Percentiles rank a stretch among this genome's conserved stretches.
Conservation (phyloP, 768 basidiomycete species). For the button mushroom (Agaricus bisporus) region DNA sequence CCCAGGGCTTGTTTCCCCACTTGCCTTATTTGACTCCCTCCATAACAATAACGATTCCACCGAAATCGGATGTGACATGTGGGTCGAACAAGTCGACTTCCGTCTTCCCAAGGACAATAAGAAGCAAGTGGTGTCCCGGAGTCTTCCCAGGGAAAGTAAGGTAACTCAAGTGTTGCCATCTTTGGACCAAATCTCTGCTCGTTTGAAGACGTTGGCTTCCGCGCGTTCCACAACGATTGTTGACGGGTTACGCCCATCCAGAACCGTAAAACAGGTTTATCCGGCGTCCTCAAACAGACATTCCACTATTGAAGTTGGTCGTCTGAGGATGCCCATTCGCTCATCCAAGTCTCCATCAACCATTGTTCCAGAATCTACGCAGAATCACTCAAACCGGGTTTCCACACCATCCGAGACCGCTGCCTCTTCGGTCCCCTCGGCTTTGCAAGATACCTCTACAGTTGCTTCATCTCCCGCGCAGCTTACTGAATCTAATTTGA, state of each 20-base stretch:
- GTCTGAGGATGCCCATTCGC: conserved; percentile 36
- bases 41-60: conserved; percentile 24
- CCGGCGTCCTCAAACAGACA: conserved; percentile 19
- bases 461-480: conserved; percentile 36
- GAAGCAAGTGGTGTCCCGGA: conserved; percentile 11
- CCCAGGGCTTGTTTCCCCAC: conserved; percentile 57
- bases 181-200: conserved; percentile 72
- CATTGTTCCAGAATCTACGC: conserved; percentile 20
- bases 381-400: conserved; percentile 20
- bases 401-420: conserved; percentile 32
- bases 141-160: conserved; percentile 16
- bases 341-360: conserved; percentile 18
- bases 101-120: conserved; percentile 29
- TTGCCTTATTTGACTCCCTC: conserved; percentile 50
- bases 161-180: conserved; percentile 41
- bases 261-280: conserved; percentile 15
- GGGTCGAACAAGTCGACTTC: conserved; percentile 69
- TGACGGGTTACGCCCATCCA: conserved; percentile 11
- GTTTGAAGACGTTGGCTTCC: conserved; percentile 31
- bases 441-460: conserved; percentile 41
- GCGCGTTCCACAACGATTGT: conserved; percentile 9
- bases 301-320: conserved; percentile 29
- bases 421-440: conserved; percentile 25
- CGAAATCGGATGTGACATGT: conserved; percentile 30
- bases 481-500: conserved; percentile 48